phyloP scores from a whole-genome alignment of 208 protist species.

The Crithidia expoeki region DNA sequence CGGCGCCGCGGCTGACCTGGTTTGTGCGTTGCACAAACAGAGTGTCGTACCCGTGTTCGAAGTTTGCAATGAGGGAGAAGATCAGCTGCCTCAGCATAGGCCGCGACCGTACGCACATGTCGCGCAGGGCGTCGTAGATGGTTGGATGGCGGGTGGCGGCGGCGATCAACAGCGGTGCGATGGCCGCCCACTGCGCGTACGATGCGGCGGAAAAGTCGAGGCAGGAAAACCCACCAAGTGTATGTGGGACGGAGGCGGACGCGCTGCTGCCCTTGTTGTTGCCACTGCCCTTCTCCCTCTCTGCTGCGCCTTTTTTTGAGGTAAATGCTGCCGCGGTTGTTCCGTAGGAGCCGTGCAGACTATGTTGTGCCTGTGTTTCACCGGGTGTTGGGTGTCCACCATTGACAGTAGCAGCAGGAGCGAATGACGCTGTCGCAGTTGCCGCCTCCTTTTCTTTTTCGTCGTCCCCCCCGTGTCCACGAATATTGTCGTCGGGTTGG shows the following conservation, averaged over 20 bases:
- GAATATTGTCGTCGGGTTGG: background rate
- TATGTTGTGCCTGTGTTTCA: background rate
- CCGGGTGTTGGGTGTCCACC: too few species aligned
- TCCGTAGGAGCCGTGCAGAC: background rate
- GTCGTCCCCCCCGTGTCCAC: background rate
- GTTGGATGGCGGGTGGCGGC: slow-evolving; percentile 44
- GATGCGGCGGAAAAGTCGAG: slow-evolving; percentile 68
- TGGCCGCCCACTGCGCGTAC: slow-evolving; percentile 64
- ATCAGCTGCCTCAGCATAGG: slow-evolving; percentile 72
- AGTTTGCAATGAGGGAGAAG: slow-evolving; percentile 66
- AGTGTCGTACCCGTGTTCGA: slow-evolving; percentile 55
- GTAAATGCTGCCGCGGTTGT: background rate
- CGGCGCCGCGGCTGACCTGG: slow-evolving; percentile 14
- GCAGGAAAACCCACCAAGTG: slow-evolving; percentile 44
- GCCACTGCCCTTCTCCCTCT: background rate
- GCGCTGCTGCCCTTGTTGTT: slow-evolving; percentile 2
- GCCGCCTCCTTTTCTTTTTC: background rate
- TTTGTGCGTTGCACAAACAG: slow-evolving; percentile 28
- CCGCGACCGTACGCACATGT: slow-evolving; percentile 71
- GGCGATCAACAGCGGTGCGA: slow-evolving; percentile 60
- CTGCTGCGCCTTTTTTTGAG: background rate
- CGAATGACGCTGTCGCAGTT: too few species aligned
- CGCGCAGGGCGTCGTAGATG: slow-evolving; percentile 53
- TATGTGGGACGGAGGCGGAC: background rate
- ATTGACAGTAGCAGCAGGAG: too few species aligned